These are phyloP conservation scores for Amphichorda felina DNA, from an alignment of 2,329 filamentous ascomycete genomes.

Conservation along the genomic window DNA sequence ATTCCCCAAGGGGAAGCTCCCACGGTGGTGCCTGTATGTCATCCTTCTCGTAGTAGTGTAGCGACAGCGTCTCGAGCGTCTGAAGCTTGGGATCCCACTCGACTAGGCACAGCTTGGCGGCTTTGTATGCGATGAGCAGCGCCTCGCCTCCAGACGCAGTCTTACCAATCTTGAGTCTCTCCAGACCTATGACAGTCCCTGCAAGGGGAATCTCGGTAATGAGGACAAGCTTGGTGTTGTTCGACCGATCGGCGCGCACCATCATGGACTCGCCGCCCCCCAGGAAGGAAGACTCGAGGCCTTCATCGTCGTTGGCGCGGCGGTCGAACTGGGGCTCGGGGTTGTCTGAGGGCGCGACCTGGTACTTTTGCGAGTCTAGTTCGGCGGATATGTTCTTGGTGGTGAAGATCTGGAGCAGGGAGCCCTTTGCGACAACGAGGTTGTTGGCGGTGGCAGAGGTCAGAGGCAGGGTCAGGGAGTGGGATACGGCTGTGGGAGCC, in stretches of 20 bases:
- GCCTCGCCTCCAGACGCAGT: constrained; percentile 75
- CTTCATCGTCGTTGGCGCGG: constrained; percentile 47
- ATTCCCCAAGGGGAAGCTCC: constrained; percentile 62
- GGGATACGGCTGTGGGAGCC: constrained; percentile 86
- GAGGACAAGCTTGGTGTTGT: constrained; percentile 69
- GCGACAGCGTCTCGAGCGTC: constrained; percentile 76
- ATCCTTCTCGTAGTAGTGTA: constrained; percentile 97
- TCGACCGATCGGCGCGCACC: constrained; percentile 49
- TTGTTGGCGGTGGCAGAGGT: constrained; percentile 66
- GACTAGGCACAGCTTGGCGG: constrained; percentile 85
- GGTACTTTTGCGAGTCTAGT: constrained; percentile 32
- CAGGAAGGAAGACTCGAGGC: constrained; percentile 54
- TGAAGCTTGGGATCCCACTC: constrained; percentile 83
- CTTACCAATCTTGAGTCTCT: constrained; percentile 59
- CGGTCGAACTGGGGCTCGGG: constrained; percentile 36
- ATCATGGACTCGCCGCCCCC: constrained; percentile 53
- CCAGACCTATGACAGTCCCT: constrained; percentile 75
- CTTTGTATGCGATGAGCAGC: constrained; percentile 72
- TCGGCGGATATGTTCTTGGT: constrained; percentile 57
- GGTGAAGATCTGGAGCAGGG: constrained; percentile 82
- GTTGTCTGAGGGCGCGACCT: constrained; percentile 21
- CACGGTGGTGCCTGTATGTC: constrained; percentile 76
- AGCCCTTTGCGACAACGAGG: constrained; percentile 83
- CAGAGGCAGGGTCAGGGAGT: constrained; percentile 72
- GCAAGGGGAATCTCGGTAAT: constrained; percentile 74